Conservation (phyloP, 345 rosid genomes). For the Capsella bursapastoris region DNA sequence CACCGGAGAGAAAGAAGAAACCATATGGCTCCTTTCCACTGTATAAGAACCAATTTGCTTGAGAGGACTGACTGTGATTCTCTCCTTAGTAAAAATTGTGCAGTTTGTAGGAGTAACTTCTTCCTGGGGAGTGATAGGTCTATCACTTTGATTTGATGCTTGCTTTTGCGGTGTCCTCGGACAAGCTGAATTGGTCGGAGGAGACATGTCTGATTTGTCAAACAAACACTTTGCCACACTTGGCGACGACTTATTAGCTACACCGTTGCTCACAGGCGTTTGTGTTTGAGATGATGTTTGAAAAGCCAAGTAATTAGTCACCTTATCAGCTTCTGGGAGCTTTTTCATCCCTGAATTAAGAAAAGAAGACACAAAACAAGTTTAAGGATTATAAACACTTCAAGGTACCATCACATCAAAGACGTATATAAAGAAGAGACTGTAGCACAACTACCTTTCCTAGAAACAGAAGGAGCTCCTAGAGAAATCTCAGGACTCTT, state of each 20-base stretch:
- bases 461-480: constrained; percentile 51
- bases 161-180: constrained; percentile 68
- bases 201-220: constrained; percentile 49
- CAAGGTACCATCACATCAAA: neutral
- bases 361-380: constrained; percentile 14
- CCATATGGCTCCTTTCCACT: constrained; percentile 70
- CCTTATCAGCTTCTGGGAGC: constrained; percentile 22
- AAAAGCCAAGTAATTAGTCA: constrained; percentile 38
- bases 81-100: constrained; percentile 70
- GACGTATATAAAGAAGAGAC: neutral
- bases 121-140: constrained; percentile 49
- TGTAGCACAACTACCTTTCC: constrained; percentile 37
- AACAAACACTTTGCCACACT: constrained; percentile 79
- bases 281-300: constrained; percentile 41
- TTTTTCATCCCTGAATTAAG: constrained; percentile 21
- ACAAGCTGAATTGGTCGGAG: constrained; percentile 55
- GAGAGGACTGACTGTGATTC: constrained; percentile 72
- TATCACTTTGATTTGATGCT: constrained; percentile 42
- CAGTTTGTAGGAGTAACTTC: constrained; percentile 65
- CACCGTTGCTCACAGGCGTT: constrained; percentile 27
- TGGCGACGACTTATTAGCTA: constrained; percentile 43
- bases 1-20: constrained; percentile 74
- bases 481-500: constrained; percentile 43
- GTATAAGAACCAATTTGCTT: constrained; percentile 65
- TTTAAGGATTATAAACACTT: constrained; percentile 3